These are phyloP conservation scores for Straminergon stramineum DNA, from an alignment of 225 moss, liverwort and hornwort species.

Conservation along the genomic window DNA sequence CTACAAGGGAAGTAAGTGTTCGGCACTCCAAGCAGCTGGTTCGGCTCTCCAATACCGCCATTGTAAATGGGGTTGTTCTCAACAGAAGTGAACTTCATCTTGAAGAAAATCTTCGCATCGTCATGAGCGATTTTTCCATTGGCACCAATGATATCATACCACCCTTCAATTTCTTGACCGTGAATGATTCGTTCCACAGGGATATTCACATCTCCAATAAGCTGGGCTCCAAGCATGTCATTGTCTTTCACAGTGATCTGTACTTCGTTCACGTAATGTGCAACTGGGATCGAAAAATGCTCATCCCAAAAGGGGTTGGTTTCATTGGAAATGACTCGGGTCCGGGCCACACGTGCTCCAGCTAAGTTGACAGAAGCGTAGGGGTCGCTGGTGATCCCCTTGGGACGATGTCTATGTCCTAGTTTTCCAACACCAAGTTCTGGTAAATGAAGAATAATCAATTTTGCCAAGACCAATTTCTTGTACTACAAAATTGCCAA, in stretches of 20 bases:
- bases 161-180: constrained; percentile 44
- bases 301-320: constrained; percentile 69
- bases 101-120: constrained; percentile 24
- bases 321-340: constrained; percentile 52
- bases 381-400: constrained; percentile 77
- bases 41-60: constrained; percentile 44
- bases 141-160: constrained; percentile 37
- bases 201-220: constrained; percentile 50
- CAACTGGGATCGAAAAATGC: constrained; percentile 66
- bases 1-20: constrained; percentile 75
- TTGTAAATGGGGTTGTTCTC: constrained; percentile 45
- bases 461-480: background rate
- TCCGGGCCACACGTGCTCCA: constrained; percentile 71
- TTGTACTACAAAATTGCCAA: background rate
- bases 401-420: constrained; percentile 32
- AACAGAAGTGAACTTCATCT: constrained; percentile 41
- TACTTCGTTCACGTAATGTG: constrained; percentile 59
- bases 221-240: constrained; percentile 76
- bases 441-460: background rate
- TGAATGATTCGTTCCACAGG: constrained; percentile 23
- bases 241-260: constrained; percentile 64
- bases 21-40: constrained; percentile 65
- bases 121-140: constrained; percentile 47
- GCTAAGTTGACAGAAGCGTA: constrained; percentile 69
- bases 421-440: background rate